These are phyloP conservation scores for Solanum dulcamara DNA, from an alignment of 257 asterid species.

Conservation along the genomic window DNA sequence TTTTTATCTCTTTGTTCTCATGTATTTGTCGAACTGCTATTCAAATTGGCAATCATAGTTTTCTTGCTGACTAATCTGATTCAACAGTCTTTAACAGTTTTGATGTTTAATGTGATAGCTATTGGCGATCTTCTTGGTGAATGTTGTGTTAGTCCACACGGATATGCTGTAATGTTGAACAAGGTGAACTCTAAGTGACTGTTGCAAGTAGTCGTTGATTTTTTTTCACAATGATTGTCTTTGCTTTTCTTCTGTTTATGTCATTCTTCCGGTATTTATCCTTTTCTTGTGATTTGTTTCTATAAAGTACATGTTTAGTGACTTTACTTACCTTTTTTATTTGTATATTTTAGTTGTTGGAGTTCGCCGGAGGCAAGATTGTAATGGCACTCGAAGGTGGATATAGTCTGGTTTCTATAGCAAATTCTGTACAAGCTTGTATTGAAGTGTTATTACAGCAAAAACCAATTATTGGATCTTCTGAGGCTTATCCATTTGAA, in stretches of 20 bases:
- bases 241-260: not conserved
- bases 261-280: not conserved
- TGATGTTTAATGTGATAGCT: constrained; percentile 40
- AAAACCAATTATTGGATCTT: constrained; percentile 41
- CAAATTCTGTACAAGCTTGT: constrained; percentile 75
- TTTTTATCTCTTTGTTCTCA: not conserved
- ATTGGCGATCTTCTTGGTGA: constrained; percentile 89
- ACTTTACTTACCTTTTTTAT: constrained; percentile 1
- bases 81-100: not conserved
- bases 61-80: not conserved
- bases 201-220: not conserved
- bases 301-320: not conserved
- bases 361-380: constrained; percentile 82
- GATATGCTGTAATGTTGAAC: constrained; percentile 73
- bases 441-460: constrained; percentile 53
- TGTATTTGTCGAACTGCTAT: not conserved
- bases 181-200: constrained; percentile 40
- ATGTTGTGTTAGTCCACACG: constrained; percentile 75
- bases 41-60: not conserved
- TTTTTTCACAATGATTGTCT: not conserved
- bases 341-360: constrained; percentile 46
- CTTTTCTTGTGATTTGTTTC: not conserved
- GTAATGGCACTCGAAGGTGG: constrained; percentile 99
- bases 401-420: constrained; percentile 66
- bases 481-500: constrained; percentile 59